Evolutionary conservation across 176 grass and related monocot genomes (phyloP), one percentile per base, ranked within the genome.

Genomic region (Secale cereale): DNA sequence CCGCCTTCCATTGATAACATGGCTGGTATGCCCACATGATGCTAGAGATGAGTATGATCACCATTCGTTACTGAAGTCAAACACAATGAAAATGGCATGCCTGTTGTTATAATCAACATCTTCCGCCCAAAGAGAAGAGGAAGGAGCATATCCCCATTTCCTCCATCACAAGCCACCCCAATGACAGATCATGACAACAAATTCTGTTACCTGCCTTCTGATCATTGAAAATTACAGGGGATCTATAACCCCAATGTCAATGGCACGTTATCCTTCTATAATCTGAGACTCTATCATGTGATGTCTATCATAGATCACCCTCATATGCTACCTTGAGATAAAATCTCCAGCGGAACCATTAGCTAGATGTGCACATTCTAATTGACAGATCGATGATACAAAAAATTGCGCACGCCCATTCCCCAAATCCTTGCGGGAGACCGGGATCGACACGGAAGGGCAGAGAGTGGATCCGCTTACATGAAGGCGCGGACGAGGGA

Each of bases 401-500:
- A 1, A 39, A 50, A 50, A 6, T 50, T 6, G 46, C 46, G 46
- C 1, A 50, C 2, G 5, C 46, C 46, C 15, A 17, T 17, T 26
- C 36, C 52, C 65, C 71, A 76, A 80, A 73, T 70, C 74, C 41
- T 36, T 48, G 10, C 31, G 76, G 9, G 72, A 82, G 10, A 50
- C 37, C 28, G 71, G 71, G 59, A 77, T 79, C 63, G 76, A 90
- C 35, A 67, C 6, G 70, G 16, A 39, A 33, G 39, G 26, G 10
- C 14, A 46, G 43, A 46, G 43, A 15, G 8, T 0, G 48, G 15
- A 48, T n/a, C 6, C 15, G 20, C 89, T 89, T 83, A 98, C 97
- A 98, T 88, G 74, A 95, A 98, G 0, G 97, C 97, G 36, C 97
- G 93, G 60, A 99, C 97, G 62, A 99, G 89, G 27, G 97, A 88